Evolutionary conservation across 2,329 filamentous ascomycete species (phyloP), one percentile per base, ranked within the genome.

Genomic region (Fulvia fulva): DNA sequence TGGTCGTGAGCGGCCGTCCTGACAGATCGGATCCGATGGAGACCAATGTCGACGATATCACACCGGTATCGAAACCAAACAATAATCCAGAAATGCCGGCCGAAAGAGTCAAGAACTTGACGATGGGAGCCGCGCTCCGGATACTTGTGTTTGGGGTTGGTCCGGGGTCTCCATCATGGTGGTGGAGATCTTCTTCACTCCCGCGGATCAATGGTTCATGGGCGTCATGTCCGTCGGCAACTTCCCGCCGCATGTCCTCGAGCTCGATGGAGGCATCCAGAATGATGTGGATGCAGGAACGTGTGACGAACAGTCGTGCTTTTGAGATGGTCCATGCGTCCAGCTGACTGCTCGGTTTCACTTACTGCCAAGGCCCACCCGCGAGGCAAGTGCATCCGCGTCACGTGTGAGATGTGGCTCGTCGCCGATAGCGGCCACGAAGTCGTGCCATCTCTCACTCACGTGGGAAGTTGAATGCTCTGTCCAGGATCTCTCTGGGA

Each of bases 41-140:
- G 25, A 86, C 77, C 56, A 86, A 76, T 1, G 82, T 85, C 1
- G 82, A 83, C 34, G 81, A 84, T 56, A 86, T 85, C 16, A 86
- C 82, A 34, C 83, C 83, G 34, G 83, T 86, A 66, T 86, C 83
- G 67, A 84, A 86, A 56, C 83, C 83, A 72, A 86, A 86, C 16
- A 86, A 70, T 14, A 86, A 71, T 2, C 83, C 83, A 52, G 78
- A 81, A 14, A 86, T 77, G 3, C 82, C 81, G 6, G 83, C 83
- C 22, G 82, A 80, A 46, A 83, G 74, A 0, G 82, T 84, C 52
- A 86, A 71, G 3, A 75, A 73, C 79, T 80, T 84, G 41, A 84
- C 79, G 57, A 85, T 51, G 19, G 61, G 64, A 6, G 54, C 56
- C 34, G 60, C 51, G 45, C 45, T 56, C 41, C 56, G 57, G 47